Percentiles rank a stretch among this genome's conserved stretches.
Evolutionary conservation across 306 rosid species (phyloP).

Genomic region (Sophora flavescens): DNA sequence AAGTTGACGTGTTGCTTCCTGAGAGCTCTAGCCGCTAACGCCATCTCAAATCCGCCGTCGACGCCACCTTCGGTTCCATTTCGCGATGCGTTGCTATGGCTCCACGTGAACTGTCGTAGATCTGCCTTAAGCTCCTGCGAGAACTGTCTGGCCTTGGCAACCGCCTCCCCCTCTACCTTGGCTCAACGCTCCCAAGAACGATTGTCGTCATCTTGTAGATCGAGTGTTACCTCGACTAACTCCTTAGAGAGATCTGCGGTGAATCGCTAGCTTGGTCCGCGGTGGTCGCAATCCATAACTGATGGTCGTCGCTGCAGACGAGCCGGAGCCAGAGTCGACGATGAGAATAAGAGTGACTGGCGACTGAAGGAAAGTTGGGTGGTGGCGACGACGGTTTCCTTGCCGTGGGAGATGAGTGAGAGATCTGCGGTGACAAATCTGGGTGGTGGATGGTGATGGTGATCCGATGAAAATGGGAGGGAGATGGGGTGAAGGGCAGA

Average conservation of each 20-base stretch:
- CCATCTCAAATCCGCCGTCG: slow-evolving; percentile 68
- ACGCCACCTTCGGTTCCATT: slow-evolving; percentile 40
- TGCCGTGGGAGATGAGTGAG: no score
- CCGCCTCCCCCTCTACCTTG: slow-evolving; percentile 91
- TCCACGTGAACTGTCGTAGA: slow-evolving; percentile 84
- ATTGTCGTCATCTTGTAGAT: slow-evolving; percentile 90
- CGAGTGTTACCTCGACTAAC: slow-evolving; percentile 95
- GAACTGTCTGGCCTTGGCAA: slow-evolving; percentile 88
- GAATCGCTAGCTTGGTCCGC: no score
- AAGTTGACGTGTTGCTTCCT: slow-evolving; percentile 88
- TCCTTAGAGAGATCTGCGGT: no score
- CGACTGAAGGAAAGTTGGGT: no score
- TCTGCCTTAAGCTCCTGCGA: slow-evolving; percentile 87
- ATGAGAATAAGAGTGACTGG: no score
- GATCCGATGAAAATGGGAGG: no score
- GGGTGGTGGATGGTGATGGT: no score
- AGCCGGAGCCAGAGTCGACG: not conserved
- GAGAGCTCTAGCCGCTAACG: slow-evolving; percentile 81
- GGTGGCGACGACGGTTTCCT: no score
- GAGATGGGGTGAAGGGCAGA: no score
- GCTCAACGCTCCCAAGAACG: slow-evolving; percentile 93
- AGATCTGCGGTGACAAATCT: no score
- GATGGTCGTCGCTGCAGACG: no score
- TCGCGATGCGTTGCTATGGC: slow-evolving; percentile 69
- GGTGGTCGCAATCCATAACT: no score